These are phyloP conservation scores for Yamadazyma triangularis DNA, from an alignment of 1,139 yeast species.

Conservation along the genomic window DNA sequence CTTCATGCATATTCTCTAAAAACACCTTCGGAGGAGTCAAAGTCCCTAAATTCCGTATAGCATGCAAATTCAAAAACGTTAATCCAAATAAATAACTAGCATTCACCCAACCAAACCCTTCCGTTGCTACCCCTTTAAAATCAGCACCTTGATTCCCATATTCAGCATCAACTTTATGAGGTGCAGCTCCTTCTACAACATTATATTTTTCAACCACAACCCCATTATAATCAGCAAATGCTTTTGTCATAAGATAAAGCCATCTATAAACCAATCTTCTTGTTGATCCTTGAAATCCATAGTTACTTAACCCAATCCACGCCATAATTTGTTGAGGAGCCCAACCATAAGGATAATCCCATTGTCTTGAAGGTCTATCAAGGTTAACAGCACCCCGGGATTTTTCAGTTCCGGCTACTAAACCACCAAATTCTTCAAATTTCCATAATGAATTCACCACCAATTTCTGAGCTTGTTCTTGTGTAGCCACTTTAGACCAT, in stretches of 20 bases:
- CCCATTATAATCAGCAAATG: slow-evolving; percentile 92
- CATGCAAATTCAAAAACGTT: slow-evolving; percentile 61
- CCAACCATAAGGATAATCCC: slow-evolving; percentile 99
- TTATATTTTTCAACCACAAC: slow-evolving; percentile 95
- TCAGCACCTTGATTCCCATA: slow-evolving; percentile 96
- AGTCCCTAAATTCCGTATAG: slow-evolving; percentile 75
- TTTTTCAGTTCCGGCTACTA: slow-evolving; percentile 77
- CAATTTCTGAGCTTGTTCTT: slow-evolving; percentile 66
- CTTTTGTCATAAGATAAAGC: slow-evolving; percentile 84
- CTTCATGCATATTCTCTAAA: slow-evolving; percentile 45
- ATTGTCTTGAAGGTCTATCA: slow-evolving; percentile 81
- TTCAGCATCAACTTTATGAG: slow-evolving; percentile 93
- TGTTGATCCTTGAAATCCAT: slow-evolving; percentile 66
- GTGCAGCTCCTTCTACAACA: slow-evolving; percentile 76
- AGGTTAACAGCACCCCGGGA: slow-evolving; percentile 73
- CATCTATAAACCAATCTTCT: slow-evolving; percentile 79
- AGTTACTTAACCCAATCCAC: slow-evolving; percentile 79
- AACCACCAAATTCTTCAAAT: slow-evolving; percentile 85
- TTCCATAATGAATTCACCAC: slow-evolving; percentile 59
- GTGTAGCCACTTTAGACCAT: slow-evolving; percentile 75
- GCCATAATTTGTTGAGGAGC: slow-evolving; percentile 97
- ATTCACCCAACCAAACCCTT: slow-evolving; percentile 98
- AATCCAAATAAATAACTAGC: slow-evolving; percentile 79
- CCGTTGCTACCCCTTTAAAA: slow-evolving; percentile 90
- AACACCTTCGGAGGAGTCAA: slow-evolving; percentile 76